Evolutionary conservation across 768 basidiomycete species (phyloP).

Genomic region (Tylopilus rubrobrunneus): DNA sequence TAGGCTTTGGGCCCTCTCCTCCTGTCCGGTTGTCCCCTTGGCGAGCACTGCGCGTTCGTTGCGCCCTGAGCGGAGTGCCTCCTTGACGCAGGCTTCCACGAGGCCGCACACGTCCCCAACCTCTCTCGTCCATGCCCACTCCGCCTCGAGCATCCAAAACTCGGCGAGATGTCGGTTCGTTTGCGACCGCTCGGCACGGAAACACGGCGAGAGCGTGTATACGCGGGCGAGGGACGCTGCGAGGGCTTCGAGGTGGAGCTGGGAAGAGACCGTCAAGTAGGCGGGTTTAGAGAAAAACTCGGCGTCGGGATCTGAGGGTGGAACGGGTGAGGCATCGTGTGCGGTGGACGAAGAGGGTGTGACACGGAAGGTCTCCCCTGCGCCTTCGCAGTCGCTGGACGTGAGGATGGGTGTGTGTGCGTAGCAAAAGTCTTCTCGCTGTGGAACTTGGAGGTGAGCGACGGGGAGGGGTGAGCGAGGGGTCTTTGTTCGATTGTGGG

Average conservation of each 20-base stretch:
- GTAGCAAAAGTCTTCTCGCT: constrained; percentile 77
- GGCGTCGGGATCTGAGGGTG: constrained; percentile 10
- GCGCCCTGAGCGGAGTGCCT: constrained; percentile 30
- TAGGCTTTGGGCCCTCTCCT: constrained; percentile 32
- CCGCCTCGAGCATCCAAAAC: constrained; percentile 99
- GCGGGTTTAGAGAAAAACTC: constrained; percentile 77
- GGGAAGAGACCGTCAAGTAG: constrained; percentile 91
- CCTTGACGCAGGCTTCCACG: constrained; percentile 53
- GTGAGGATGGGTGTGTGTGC: constrained; percentile 87
- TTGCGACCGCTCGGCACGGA: constrained; percentile 87
- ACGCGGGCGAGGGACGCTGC: constrained; percentile 74
- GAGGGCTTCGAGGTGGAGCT: constrained; percentile 91
- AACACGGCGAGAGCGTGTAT: constrained; percentile 91
- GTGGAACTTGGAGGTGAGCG: constrained; percentile 15
- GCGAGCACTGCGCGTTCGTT: constrained; percentile 33
- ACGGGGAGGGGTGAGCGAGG: constrained; percentile 1
- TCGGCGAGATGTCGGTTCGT: constrained; percentile 93
- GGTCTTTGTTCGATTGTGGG: background rate
- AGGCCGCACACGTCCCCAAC: constrained; percentile 52
- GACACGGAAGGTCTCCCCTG: constrained; percentile 86
- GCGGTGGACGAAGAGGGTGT: constrained; percentile 29
- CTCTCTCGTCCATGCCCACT: constrained; percentile 62
- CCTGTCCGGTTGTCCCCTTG: constrained; percentile 32
- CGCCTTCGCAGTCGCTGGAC: constrained; percentile 92
- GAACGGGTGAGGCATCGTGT: background rate